Evolutionary conservation across 768 basidiomycete genomes (phyloP), one percentile per base, ranked within the genome.

Genomic region (Russula earlei): DNA sequence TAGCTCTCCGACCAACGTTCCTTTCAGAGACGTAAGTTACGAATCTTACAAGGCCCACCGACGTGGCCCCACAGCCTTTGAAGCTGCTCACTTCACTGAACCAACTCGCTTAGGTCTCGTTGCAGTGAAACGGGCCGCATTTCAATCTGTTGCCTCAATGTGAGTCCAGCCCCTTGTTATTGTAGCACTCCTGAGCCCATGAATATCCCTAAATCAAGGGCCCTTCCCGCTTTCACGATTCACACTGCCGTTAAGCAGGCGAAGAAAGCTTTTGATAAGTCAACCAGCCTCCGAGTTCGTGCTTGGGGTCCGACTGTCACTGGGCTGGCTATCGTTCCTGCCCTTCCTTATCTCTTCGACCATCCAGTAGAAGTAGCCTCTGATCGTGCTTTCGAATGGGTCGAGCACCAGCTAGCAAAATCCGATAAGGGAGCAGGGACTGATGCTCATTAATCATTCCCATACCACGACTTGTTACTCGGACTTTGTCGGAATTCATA

Each of bases 61-160:
- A 48, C 75, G 73, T 34, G 86, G 87, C 1, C 87, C 87, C 7
- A 75, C 79, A 14, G 74, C 82, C 1, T 67, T 82, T 41, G 85
- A 90, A 67, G 82, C 84, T 20, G 78, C 76, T 14, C 72, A 82
- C 68, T 82, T 85, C 64, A 82, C 85, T 10, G 85, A 88, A 67
- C 76, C 81, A 5, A 81, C 80, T 34, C 77, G 87, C 31, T 64
- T 89, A 15, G 76, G 76, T n/a, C 72, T 88, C 63, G 73, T 80
- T n/a, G 85, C 84, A 15, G 81, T 82, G 46, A 84, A 90, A 68
- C 80, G 88, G 54, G 84, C 85, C 1, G 75, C 81, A 5, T 91
- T 91, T 69, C 88, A 91, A 69, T 85, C 84, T 14, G 74, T 89
- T 27, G 87, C 88, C 10, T 89, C 86, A 38, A 89, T 91, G 87